Evolutionary conservation across 805 yeast species (phyloP), one percentile per base, ranked within the genome.

Genomic region (Candida montana): DNA sequence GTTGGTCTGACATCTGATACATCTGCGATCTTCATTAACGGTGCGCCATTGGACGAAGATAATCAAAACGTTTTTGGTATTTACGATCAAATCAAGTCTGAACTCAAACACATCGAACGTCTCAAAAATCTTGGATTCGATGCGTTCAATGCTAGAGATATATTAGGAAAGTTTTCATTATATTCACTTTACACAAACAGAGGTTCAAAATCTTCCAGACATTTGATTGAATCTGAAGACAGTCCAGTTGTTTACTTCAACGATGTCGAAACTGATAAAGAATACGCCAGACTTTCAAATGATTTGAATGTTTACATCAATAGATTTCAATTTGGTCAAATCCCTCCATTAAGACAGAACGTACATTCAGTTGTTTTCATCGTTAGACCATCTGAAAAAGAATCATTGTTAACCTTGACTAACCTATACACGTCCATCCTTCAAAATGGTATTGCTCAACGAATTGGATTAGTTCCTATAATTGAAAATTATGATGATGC

Each of bases 401-500:
- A 65, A 3, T 82, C 84, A 44, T 52, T 81, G 16, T 57, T 65
- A 15, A 75, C 72, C 2, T 58, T 81, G 23, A 61, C 73, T 16
- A 66, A 81, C 8, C 65, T 79, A 27, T 52, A 81, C 2, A 67
- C 70, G 20, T 59, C 74, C 2, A 64, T 79, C 3, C 53, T 79
- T n/a, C 67, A 71, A 11, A 72, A 75, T 33, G 77, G 78, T 1
- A 69, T 84, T 15, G 86, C 96, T 0, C 83, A 89, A 49, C 83
- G 90, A 59, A 55, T 91, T 39, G 99, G 97, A 7, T 47, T 91
- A 3, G 65, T 91, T n/a, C 95, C 98, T 0, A 44, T 83, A 3
- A 46, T 51, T 21, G 46, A 53, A 3, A 51, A 47, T 9, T 49
- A 45, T 16, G 48, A 46, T 2, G 58, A 55, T 29, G 38, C 40